phyloP scores from a whole-genome alignment of 139 green algal species.

The Picochlorum sp. region DNA sequence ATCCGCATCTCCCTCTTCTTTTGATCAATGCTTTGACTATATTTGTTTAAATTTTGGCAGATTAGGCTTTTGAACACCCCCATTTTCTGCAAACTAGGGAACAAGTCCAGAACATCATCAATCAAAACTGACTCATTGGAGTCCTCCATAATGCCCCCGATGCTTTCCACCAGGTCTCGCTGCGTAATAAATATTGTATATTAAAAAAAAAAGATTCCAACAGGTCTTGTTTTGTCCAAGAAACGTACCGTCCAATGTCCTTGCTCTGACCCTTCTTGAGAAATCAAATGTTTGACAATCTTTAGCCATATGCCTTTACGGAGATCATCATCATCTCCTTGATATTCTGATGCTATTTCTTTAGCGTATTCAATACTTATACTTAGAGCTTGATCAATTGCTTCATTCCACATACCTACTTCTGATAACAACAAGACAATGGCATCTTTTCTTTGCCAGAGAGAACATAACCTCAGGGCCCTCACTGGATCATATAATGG shows the following conservation, averaged over 20 bases:
- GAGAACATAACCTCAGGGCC: slow-evolving; percentile 66
- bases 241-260: not conserved
- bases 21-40: slow-evolving; percentile 65
- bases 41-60: slow-evolving; percentile 74
- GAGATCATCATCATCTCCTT: slow-evolving; percentile 41
- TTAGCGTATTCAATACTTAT: slow-evolving; percentile 70
- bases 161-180: slow-evolving; percentile 30
- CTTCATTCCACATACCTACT: slow-evolving; percentile 69
- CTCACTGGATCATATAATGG: slow-evolving; percentile 78
- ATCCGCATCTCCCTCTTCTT: slow-evolving; percentile 62
- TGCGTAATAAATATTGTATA: not conserved
- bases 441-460: slow-evolving; percentile 40
- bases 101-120: slow-evolving; percentile 95
- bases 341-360: slow-evolving; percentile 47
- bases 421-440: slow-evolving; percentile 73
- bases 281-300: slow-evolving; percentile 78
- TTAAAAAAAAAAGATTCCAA: not conserved
- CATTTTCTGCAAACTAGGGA: slow-evolving; percentile 93
- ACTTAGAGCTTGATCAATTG: slow-evolving; percentile 64
- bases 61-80: slow-evolving; percentile 90
- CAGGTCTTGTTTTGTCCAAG: not conserved
- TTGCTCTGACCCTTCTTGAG: slow-evolving; percentile 16
- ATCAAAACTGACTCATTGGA: slow-evolving; percentile 76
- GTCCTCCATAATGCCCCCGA: slow-evolving; percentile 61
- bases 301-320: slow-evolving; percentile 77